Conservation (phyloP, 176 grass and related monocot species). For the Pontederia crassipes region DNA sequence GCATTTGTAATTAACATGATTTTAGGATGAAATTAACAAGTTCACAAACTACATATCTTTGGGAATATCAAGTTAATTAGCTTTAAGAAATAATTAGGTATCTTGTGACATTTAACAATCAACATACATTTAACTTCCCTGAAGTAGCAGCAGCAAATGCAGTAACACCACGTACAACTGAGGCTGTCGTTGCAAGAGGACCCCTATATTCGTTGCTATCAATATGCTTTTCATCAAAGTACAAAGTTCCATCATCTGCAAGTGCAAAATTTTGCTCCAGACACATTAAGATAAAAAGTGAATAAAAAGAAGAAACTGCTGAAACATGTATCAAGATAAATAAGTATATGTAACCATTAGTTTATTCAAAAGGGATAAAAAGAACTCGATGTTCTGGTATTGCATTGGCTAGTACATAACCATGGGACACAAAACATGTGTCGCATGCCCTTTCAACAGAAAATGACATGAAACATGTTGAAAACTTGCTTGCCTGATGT, state of each 20-base stretch:
- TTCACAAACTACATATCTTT: not conserved
- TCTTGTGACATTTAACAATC: not conserved
- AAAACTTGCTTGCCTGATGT: no score
- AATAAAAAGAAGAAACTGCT: no score
- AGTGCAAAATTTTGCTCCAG: not conserved
- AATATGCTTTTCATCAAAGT: constrained; percentile 92
- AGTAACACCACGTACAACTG: constrained; percentile 63
- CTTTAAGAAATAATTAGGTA: constrained; percentile 8
- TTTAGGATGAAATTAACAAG: no score
- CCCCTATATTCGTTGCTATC: constrained; percentile 78
- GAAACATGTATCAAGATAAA: no score
- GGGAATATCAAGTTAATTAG: not conserved
- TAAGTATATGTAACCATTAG: no score
- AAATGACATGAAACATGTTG: no score
- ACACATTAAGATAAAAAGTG: no score
- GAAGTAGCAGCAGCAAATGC: constrained; percentile 57
- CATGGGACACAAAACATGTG: no score
- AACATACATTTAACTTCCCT: constrained; percentile 71
- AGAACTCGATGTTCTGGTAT: no score
- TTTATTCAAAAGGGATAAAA: no score
- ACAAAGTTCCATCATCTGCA: constrained; percentile 73
- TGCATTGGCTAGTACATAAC: no score
- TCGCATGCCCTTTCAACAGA: no score
- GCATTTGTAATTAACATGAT: not conserved
- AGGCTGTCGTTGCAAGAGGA: constrained; percentile 74